These are phyloP conservation scores for Phialophora chinensis DNA, from an alignment of 2,329 filamentous ascomycete genomes.

Conservation along the genomic window DNA sequence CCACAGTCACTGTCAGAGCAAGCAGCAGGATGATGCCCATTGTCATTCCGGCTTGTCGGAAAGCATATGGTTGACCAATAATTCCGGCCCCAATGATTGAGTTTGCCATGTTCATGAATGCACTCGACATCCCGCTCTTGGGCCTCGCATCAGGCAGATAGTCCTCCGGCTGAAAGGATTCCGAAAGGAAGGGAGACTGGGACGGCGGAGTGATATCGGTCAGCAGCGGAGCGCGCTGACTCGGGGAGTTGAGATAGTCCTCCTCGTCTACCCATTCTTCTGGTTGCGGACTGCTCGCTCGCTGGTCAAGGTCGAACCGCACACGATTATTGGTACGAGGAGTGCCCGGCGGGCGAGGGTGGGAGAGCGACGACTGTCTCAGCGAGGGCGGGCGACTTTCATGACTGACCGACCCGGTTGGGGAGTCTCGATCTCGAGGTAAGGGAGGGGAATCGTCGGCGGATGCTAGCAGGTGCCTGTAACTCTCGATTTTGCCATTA, in stretches of 20 bases:
- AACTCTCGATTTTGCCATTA: constrained; percentile 32
- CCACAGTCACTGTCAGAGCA: constrained; percentile 79
- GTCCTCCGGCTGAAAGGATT: constrained; percentile 62
- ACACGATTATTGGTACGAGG: constrained; percentile 74
- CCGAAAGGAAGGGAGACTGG: constrained; percentile 67
- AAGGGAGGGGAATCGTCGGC: constrained; percentile 32
- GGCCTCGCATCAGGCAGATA: constrained; percentile 70
- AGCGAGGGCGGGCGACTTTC: constrained; percentile 36
- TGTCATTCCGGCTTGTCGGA: constrained; percentile 85
- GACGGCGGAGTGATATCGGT: constrained; percentile 84
- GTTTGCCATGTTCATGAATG: constrained; percentile 99
- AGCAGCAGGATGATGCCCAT: constrained; percentile 80
- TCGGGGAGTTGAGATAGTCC: constrained; percentile 62
- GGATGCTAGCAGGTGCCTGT: constrained; percentile 27
- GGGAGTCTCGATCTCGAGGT: constrained; percentile 39
- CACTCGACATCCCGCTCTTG: constrained; percentile 82
- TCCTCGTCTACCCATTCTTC: constrained; percentile 57
- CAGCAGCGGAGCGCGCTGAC: constrained; percentile 70
- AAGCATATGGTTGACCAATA: constrained; percentile 91
- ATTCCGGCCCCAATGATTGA: constrained; percentile 85
- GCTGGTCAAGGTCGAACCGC: constrained; percentile 66
- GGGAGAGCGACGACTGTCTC: constrained; percentile 52
- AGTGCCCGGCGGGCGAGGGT: constrained; percentile 48
- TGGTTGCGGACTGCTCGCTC: constrained; percentile 37
- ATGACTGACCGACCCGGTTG: constrained; percentile 19